These are phyloP conservation scores for Crithidia fasciculata DNA, from an alignment of 208 protist species.

Conservation along the genomic window DNA sequence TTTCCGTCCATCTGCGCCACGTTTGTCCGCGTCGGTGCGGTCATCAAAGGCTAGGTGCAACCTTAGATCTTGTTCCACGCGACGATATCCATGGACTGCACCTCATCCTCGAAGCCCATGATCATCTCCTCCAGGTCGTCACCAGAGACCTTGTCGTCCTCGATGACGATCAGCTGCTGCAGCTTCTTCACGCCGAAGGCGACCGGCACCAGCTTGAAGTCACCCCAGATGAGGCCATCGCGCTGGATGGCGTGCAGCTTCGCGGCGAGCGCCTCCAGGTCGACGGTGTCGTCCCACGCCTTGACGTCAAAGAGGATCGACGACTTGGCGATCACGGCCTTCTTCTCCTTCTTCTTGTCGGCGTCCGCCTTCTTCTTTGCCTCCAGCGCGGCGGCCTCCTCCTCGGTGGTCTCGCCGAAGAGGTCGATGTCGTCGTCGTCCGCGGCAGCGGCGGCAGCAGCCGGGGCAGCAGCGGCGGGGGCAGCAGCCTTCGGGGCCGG, in stretches of 20 bases:
- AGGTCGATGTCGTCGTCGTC: conserved; percentile 92
- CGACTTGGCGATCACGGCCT: conserved; percentile 87
- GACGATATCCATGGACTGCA: conserved; percentile 96
- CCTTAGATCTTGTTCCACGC: conserved; percentile 97
- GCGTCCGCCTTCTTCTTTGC: conserved; percentile 90
- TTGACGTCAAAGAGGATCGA: conserved; percentile 94
- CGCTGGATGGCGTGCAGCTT: conserved; percentile 86
- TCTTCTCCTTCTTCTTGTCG: conserved; percentile 84
- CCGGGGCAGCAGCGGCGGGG: conserved; percentile 25
- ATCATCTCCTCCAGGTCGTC: conserved; percentile 95
- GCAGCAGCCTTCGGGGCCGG: conserved; percentile 36
- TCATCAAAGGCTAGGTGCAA: background rate
- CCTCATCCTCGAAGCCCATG: conserved; percentile 92
- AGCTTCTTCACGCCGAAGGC: conserved; percentile 97
- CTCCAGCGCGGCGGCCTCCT: conserved; percentile 86
- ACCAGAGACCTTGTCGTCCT: conserved; percentile 95
- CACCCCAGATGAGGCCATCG: conserved; percentile 93
- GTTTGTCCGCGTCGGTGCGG: background rate
- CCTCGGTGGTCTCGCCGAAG: conserved; percentile 88
- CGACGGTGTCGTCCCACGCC: conserved; percentile 93
- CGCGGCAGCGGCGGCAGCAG: conserved; percentile 40
- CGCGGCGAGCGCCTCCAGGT: conserved; percentile 86
- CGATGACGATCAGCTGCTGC: conserved; percentile 93
- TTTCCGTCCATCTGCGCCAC: background rate
- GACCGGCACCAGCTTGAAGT: conserved; percentile 90